Base-by-base conservation (phyloP, 495 filamentous ascomycete species). In the Parmelia sp. region DNA sequence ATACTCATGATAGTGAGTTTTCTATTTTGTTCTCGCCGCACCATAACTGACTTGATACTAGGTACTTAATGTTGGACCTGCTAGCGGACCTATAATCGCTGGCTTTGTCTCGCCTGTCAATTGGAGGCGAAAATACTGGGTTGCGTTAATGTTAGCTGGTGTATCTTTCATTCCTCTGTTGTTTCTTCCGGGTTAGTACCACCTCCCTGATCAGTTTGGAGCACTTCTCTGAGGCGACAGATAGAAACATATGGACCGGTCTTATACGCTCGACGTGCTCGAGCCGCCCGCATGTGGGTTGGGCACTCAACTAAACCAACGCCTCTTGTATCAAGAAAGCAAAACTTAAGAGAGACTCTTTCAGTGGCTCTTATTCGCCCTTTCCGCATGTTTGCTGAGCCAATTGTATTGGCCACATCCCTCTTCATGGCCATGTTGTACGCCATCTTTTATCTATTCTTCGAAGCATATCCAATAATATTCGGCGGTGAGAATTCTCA, bases 361-460 rank as follows among this genome's bases (percentile, higher is more conserved):
- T 44, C 40, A 23, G 73, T 75, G 5, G 72, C 77, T 8, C 61
- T 82, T 10, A 78, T 78, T 5, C 67, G 83, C 25, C 84, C 85
- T 1, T 66, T 86, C 25, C 68, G 78, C 2, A 82, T 87, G 76
- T 75, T 87, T 62, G 74, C 74, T 23, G 85, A 87, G 69, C 76
- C 79, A n/a, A 72, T 86, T 15, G 80, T 88, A 23, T 73, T 80
- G 37, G 79, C 80, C 25, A 79, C 76, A 3, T 87, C 82, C 64
- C 71, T 84, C 25, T 87, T 85, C 70, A 74, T 87, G 7, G 75
- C 80, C 0, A 72, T 84, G 10, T 71, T 80, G 45, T 86, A 87
- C 66, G 78, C 79, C 17, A 84, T 87, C 33, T 87, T 87, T 69
- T 88, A 86, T 71, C 80, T 87, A 65, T 84, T 79, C 62, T 85